Percentiles rank a stretch among this genome's conserved stretches.
These are phyloP conservation scores for Pichia membranifaciens DNA, from an alignment of 805 yeast species.

Conservation along the genomic window DNA sequence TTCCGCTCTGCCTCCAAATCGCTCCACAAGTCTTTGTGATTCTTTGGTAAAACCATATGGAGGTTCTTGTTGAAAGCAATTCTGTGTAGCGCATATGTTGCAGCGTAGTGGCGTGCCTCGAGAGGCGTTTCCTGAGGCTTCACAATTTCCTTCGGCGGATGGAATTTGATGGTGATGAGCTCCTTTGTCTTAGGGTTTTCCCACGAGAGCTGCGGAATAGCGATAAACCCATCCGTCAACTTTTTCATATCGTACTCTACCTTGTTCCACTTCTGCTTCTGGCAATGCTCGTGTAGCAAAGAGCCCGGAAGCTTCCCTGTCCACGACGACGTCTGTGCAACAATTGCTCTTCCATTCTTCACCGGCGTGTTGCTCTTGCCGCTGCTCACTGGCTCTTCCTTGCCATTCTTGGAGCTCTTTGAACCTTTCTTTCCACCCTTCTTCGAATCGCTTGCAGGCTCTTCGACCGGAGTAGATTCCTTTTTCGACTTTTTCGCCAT, in stretches of 20 bases:
- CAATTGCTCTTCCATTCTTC: constrained; percentile 37
- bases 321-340: constrained; percentile 74
- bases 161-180: constrained; percentile 48
- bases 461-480: not conserved
- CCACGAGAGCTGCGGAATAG: constrained; percentile 60
- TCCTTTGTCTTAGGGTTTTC: constrained; percentile 80
- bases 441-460: constrained; percentile 10
- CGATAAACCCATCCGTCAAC: constrained; percentile 48
- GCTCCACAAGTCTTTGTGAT: constrained; percentile 75
- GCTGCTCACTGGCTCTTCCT: not conserved
- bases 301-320: constrained; percentile 92
- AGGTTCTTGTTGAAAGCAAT: constrained; percentile 75
- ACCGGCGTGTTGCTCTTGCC: constrained; percentile 5
- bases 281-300: constrained; percentile 79
- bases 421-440: constrained; percentile 7
- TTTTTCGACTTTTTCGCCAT: constrained; percentile 17
- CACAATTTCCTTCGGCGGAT: constrained; percentile 45
- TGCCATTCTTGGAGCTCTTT: constrained; percentile 1
- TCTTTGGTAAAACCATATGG: constrained; percentile 81
- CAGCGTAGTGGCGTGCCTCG: constrained; percentile 87
- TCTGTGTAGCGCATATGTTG: constrained; percentile 80
- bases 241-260: constrained; percentile 69
- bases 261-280: constrained; percentile 82
- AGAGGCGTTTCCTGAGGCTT: constrained; percentile 72
- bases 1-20: constrained; percentile 60